A percentile compares a stretch with the other conserved stretches of the same genome.
phyloP scores from a whole-genome alignment of 352 stramenopile species.

The Bremia lactucae region DNA sequence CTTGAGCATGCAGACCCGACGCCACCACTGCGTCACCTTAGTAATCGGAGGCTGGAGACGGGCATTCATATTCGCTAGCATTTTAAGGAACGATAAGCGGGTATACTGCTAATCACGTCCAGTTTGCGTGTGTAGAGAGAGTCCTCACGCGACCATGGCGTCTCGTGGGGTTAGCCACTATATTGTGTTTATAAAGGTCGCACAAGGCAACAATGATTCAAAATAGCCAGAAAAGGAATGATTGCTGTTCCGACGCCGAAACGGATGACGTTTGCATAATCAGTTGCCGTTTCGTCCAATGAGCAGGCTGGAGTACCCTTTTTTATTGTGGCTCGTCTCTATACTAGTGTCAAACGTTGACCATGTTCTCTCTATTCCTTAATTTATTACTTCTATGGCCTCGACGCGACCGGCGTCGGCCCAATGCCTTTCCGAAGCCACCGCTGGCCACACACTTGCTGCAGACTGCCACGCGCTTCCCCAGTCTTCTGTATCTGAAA shows the following conservation, averaged over 20 bases:
- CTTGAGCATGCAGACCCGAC: slow-evolving; percentile 65
- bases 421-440: background rate
- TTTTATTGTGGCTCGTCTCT: too few relatives aligned
- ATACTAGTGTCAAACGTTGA: too few relatives aligned
- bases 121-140: background rate
- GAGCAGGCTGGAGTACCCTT: background rate
- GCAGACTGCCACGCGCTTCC: background rate
- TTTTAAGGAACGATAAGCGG: slow-evolving; percentile 11
- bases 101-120: background rate
- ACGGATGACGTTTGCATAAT: too few relatives aligned
- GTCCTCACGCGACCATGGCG: too few relatives aligned
- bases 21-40: slow-evolving; percentile 21
- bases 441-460: background rate
- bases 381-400: slow-evolving; percentile 18
- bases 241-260: too few relatives aligned
- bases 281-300: background rate
- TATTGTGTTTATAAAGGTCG: too few relatives aligned
- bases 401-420: background rate
- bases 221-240: too few relatives aligned
- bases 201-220: too few relatives aligned
- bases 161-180: too few relatives aligned
- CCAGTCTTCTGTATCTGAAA: background rate
- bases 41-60: slow-evolving; percentile 54
- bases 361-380: background rate
- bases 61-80: slow-evolving; percentile 79